Evolutionary conservation across 2,329 filamentous ascomycete species (phyloP).

Genomic region (Penicillium sp.): DNA sequence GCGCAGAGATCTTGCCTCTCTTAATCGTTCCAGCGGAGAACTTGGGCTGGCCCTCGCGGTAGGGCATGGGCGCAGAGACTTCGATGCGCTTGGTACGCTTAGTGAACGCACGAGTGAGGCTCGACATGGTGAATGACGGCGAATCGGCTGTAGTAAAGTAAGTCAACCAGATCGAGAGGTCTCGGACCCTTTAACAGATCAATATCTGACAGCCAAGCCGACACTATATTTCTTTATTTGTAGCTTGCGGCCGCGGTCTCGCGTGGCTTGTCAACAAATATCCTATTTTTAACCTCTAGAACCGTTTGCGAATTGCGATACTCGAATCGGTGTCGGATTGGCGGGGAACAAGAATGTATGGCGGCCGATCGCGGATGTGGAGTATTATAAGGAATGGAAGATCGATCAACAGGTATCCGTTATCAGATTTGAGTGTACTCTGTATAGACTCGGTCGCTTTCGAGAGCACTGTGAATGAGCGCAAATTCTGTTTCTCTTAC

Average conservation of each 20-base stretch:
- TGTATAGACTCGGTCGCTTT: slow-evolving; percentile 10
- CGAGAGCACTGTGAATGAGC: slow-evolving; percentile 6
- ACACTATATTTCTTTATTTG: slow-evolving; percentile 18
- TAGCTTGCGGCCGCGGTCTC: slow-evolving; percentile 12
- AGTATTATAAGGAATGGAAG: slow-evolving; percentile 37
- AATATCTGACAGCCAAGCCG: slow-evolving; percentile 7
- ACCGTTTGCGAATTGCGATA: slow-evolving; percentile 19
- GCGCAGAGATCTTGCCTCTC: slow-evolving; percentile 73
- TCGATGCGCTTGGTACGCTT: slow-evolving; percentile 54
- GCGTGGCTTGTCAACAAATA: slow-evolving; percentile 17
- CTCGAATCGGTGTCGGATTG: slow-evolving; percentile 12
- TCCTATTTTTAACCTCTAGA: slow-evolving; percentile 23
- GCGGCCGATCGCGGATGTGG: slow-evolving; percentile 34
- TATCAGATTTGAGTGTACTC: slow-evolving; percentile 29
- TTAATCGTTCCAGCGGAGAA: slow-evolving; percentile 52
- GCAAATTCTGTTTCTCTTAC: slow-evolving; percentile 23
- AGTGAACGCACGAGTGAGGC: slow-evolving; percentile 52
- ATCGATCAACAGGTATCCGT: slow-evolving; percentile 35
- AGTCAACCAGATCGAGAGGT: neutral
- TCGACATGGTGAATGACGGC: slow-evolving; percentile 38
- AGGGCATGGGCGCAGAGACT: slow-evolving; percentile 50
- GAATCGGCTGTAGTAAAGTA: slow-evolving; percentile 2
- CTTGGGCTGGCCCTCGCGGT: slow-evolving; percentile 50
- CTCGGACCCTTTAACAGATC: slow-evolving; percentile 2
- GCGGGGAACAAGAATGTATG: slow-evolving; percentile 30